phyloP scores from a whole-genome alignment of 106 monocot genomes.

The Dendrobium officinale region DNA sequence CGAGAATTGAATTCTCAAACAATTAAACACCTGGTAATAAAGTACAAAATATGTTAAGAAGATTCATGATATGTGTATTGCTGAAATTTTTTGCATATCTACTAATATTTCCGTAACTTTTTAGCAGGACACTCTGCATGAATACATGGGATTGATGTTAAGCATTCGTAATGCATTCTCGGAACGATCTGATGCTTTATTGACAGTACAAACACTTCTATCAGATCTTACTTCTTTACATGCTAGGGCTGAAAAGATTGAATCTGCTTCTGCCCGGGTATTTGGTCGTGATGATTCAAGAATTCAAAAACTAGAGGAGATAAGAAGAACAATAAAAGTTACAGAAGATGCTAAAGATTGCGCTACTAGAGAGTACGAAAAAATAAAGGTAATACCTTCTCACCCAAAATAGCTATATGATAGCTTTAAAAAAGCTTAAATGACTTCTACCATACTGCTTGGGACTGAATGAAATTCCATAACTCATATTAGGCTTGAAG shows the following conservation, averaged over 20 bases:
- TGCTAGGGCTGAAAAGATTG: slow-evolving; percentile 67
- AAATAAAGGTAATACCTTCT: slow-evolving; percentile 61
- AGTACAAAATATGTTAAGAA: background rate
- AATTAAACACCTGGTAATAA: slow-evolving; percentile 80
- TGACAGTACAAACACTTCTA: slow-evolving; percentile 84
- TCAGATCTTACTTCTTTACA: slow-evolving; percentile 79
- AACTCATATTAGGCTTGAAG: background rate
- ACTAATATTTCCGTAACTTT: background rate
- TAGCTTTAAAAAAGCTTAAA: background rate
- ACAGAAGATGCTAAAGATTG: slow-evolving; percentile 77
- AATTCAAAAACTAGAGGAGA: slow-evolving; percentile 62
- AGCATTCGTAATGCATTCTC: slow-evolving; percentile 73
- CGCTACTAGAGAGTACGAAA: slow-evolving; percentile 74
- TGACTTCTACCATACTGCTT: background rate
- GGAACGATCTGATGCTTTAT: slow-evolving; percentile 73
- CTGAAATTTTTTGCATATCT: background rate
- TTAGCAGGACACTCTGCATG: slow-evolving; percentile 80
- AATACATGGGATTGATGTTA: slow-evolving; percentile 81
- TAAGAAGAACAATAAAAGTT: slow-evolving; percentile 52
- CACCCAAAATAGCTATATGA: background rate
- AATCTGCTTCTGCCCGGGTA: slow-evolving; percentile 72
- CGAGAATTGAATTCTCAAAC: slow-evolving; percentile 81
- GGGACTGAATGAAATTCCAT: background rate
- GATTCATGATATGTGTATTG: background rate
- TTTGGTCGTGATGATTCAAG: slow-evolving; percentile 81